Percentiles rank a stretch among this genome's conserved stretches.
These are phyloP conservation scores for Boletus sp. DNA, from an alignment of 768 basidiomycete species.

Conservation along the genomic window DNA sequence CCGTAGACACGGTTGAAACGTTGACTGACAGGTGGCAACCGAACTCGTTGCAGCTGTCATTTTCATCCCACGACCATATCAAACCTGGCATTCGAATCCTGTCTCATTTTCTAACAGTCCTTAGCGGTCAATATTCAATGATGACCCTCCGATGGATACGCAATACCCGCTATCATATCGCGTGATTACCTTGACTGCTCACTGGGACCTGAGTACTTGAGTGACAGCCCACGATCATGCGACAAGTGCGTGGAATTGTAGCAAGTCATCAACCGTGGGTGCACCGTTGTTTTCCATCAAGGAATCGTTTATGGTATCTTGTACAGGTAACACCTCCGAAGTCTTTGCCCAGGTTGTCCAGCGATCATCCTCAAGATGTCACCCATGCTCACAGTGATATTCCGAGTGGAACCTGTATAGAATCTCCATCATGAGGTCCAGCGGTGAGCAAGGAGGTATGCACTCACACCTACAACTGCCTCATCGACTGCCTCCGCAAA, in stretches of 20 bases:
- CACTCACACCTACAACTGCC: slow-evolving; percentile 19
- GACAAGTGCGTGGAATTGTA: not conserved
- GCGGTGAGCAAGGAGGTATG: not conserved
- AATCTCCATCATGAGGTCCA: not conserved
- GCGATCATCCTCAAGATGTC: not conserved
- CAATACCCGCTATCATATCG: not conserved
- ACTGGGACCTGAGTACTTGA: no score
- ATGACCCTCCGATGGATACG: not conserved
- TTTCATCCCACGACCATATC: not conserved
- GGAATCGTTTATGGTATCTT: not conserved
- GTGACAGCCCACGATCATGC: no score
- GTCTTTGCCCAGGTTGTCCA: not conserved
- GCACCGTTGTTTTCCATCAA: not conserved
- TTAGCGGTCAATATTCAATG: not conserved
- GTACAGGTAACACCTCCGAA: not conserved
- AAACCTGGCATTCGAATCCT: not conserved
- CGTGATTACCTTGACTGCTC: not conserved
- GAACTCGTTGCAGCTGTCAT: not conserved
- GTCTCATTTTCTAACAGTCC: not conserved
- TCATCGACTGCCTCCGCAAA: slow-evolving; percentile 24
- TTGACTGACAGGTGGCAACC: slow-evolving; percentile 1
- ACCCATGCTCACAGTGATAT: slow-evolving; percentile 12
- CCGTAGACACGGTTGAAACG: slow-evolving; percentile 4
- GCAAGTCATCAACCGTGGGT: not conserved
- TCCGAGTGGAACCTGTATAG: slow-evolving; percentile 17